Conservation (phyloP, 805 yeast species). For the Cyberlindnera misumaiensis region DNA sequence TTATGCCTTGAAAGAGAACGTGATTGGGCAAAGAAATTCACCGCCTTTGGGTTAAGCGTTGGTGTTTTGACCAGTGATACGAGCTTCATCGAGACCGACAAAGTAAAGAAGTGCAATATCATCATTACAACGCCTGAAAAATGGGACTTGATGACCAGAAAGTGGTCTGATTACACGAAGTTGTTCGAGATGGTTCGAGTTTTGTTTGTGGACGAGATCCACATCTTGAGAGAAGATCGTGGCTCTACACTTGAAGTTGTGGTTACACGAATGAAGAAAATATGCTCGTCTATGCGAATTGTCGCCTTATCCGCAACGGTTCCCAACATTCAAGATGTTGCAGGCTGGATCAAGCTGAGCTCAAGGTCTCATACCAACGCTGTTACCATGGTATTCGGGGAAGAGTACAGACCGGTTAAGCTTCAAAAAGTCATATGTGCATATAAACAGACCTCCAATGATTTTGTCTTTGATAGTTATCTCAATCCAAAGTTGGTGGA, state of each 20-base stretch:
- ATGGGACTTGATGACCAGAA: slow-evolving; percentile 52
- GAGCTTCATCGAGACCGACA: slow-evolving; percentile 35
- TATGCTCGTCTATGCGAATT: slow-evolving; percentile 32
- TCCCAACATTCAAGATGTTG: slow-evolving; percentile 43
- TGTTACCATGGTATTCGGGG: slow-evolving; percentile 36
- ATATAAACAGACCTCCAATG: slow-evolving; percentile 32
- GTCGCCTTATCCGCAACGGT: slow-evolving; percentile 48
- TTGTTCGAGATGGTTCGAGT: slow-evolving; percentile 37
- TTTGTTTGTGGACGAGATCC: slow-evolving; percentile 42
- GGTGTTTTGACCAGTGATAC: slow-evolving; percentile 54
- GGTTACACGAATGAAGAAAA: slow-evolving; percentile 39
- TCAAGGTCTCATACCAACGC: slow-evolving; percentile 24
- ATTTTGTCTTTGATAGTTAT: slow-evolving; percentile 40
- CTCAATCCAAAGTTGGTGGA: slow-evolving; percentile 36
- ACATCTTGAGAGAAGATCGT: slow-evolving; percentile 36
- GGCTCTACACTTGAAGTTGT: slow-evolving; percentile 45
- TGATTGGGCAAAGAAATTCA: slow-evolving; percentile 40
- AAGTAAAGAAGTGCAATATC: slow-evolving; percentile 37
- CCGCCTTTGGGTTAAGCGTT: slow-evolving; percentile 32
- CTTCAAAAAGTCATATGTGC: slow-evolving; percentile 39
- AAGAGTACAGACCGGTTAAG: slow-evolving; percentile 39
- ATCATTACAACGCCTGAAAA: slow-evolving; percentile 58
- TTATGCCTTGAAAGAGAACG: slow-evolving; percentile 43
- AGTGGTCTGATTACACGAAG: slow-evolving; percentile 37
- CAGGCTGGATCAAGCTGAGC: slow-evolving; percentile 35